Percentiles rank a stretch among this genome's conserved stretches.
Conservation (phyloP, 139 green algal genomes). For the Micractinium sp. region DNA sequence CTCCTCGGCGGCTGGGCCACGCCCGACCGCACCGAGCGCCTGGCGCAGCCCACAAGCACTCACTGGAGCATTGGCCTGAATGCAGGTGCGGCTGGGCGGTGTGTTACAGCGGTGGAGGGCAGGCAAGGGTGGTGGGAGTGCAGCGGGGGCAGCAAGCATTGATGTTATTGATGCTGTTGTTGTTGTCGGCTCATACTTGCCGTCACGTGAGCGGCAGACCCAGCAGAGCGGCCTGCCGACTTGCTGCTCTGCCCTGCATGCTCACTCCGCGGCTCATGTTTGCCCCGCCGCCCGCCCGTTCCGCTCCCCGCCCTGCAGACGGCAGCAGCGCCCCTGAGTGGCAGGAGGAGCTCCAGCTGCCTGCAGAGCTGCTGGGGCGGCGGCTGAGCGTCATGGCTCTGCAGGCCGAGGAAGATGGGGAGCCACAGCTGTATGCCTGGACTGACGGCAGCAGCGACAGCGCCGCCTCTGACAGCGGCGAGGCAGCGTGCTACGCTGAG, state of each 20-base stretch:
- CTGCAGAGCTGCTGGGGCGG: neutral
- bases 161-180: no score
- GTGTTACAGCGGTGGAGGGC: neutral
- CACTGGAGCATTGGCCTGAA: conserved; percentile 36
- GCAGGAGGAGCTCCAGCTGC: conserved; percentile 9
- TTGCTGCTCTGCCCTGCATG: neutral
- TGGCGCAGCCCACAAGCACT: neutral
- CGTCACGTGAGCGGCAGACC: no score
- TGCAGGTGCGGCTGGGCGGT: neutral
- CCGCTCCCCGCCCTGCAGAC: neutral
- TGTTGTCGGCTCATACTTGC: no score
- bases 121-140: neutral
- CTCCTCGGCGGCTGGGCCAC: conserved; percentile 17
- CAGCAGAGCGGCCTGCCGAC: no score
- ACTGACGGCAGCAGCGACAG: neutral
- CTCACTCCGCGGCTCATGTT: neutral
- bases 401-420: neutral
- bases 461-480: neutral
- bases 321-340: conserved; percentile 26
- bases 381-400: neutral
- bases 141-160: no score
- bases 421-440: conserved; percentile 11
- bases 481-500: neutral
- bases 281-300: neutral
- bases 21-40: neutral